Base-by-base conservation (phyloP, 352 stramenopile genomes). In the Phytopythium aichiense region DNA sequence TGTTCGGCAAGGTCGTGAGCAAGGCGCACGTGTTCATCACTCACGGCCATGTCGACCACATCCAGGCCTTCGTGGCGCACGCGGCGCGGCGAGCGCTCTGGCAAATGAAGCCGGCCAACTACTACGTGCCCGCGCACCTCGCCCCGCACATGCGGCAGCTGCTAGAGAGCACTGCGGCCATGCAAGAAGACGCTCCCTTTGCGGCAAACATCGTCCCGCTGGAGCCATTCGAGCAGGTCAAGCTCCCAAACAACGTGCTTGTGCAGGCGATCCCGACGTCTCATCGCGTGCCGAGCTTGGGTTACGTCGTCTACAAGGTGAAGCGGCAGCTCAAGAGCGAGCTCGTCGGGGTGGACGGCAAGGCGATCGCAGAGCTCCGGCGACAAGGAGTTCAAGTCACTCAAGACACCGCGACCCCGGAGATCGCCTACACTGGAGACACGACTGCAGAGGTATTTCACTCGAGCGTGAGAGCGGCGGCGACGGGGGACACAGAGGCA, bases 11-110 rank as follows among this genome's bases (percentile, higher is more conserved):
- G 16, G 72, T 78, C 30, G 72, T 68, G 25, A 80, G 51, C 64
- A 92, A 92, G 66, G 73, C 75, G 20, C 71, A 93, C 58, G 76
- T 96, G 22, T 95, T 96, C 70, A 88, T 96, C 67, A 92, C 88
- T 25, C 88, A 96, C 55, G 88, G 88, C 50, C 88, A 96, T 72
- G 63, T 84, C 15, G 88, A 96, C 67, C 88, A 96, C 73, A 84
- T 96, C 58, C 65, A 74, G 7, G 79, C 77, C 0, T 65, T 95
- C 37, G 73, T 80, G 40, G 59, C 66, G 0, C 86, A 95, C 66
- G 86, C 84, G 18, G 81, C 74, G 16, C 82, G 78, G 31, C 76
- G 86, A 37, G 64, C 64, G 9, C 66, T 95, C 46, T 66, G 79
- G 38, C 57, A 73, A 16, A 76, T 84, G 59, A 73, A 72, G 52